These are phyloP conservation scores for Sclerotiophoma versabilis DNA, from an alignment of 2,329 filamentous ascomycete genomes.

Conservation along the genomic window DNA sequence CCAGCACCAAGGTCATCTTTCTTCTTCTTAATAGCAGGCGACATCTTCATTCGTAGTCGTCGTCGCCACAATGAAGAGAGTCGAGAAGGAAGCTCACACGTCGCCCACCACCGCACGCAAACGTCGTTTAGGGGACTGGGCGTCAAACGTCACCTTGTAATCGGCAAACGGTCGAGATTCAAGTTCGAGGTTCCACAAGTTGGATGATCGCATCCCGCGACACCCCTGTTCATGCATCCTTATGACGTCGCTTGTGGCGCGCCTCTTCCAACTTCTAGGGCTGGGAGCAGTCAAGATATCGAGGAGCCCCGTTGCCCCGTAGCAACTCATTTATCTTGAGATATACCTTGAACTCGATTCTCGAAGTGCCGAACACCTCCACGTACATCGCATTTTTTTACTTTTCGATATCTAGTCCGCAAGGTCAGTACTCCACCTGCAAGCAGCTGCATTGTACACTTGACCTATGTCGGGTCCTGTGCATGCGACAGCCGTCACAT, in stretches of 20 bases:
- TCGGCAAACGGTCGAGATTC: constrained; percentile 26
- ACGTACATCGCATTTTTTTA: constrained; percentile 1
- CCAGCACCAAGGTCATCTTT: constrained; percentile 52
- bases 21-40: constrained; percentile 41
- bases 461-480: constrained; percentile 21
- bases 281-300: constrained; percentile 34
- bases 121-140: constrained; percentile 17
- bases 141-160: constrained; percentile 17
- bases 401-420: not conserved
- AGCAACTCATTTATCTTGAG: constrained; percentile 16
- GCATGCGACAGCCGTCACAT: constrained; percentile 26
- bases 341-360: constrained; percentile 6
- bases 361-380: not conserved
- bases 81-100: constrained; percentile 2
- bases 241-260: constrained; percentile 49
- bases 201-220: constrained; percentile 24
- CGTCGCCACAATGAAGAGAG: constrained; percentile 2
- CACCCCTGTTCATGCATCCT: constrained; percentile 30
- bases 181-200: constrained; percentile 32
- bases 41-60: constrained; percentile 16
- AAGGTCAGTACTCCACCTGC: constrained; percentile 27
- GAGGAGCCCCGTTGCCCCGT: constrained; percentile 20
- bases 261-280: constrained; percentile 40
- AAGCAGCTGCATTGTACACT: not conserved
- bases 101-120: constrained; percentile 19